These are phyloP conservation scores for Schwanniomyces occidentalis DNA, from an alignment of 805 yeast species.

Conservation along the genomic window DNA sequence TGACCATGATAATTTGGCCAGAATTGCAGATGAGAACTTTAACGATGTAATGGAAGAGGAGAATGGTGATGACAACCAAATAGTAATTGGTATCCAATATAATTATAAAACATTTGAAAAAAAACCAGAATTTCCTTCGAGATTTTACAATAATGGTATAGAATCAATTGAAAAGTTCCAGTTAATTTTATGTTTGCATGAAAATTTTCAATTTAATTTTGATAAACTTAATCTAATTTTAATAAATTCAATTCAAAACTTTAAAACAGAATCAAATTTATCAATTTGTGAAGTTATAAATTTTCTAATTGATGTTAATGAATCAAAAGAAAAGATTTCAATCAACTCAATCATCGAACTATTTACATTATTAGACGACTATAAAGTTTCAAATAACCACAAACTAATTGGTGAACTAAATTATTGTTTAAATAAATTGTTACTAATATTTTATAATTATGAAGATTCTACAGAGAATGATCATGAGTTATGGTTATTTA, in stretches of 20 bases:
- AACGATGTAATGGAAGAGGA: background rate
- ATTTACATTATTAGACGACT: constrained; percentile 1
- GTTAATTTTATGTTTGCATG: constrained; percentile 6
- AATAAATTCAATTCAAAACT: constrained; percentile 8
- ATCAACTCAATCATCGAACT: constrained; percentile 4
- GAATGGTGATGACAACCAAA: background rate
- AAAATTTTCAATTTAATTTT: constrained; percentile 12
- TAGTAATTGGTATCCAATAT: background rate
- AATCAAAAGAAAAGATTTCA: constrained; percentile 4
- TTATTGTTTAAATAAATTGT: constrained; percentile 2
- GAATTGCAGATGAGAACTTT: constrained; percentile 4
- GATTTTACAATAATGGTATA: constrained; percentile 14
- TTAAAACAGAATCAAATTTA: constrained; percentile 2
- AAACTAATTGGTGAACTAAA: constrained; percentile 1
- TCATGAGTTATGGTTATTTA: constrained; percentile 8
- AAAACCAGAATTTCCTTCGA: constrained; percentile 5
- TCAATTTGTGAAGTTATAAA: constrained; percentile 3
- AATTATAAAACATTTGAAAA: constrained; percentile 6
- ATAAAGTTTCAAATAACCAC: constrained; percentile 1
- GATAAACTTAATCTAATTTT: constrained; percentile 11
- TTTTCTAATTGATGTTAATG: constrained; percentile 2
- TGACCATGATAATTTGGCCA: constrained; percentile 2
- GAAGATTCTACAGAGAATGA: constrained; percentile 2
- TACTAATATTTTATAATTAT: constrained; percentile 4
- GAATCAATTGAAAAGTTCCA: constrained; percentile 9